Conservation (phyloP, 495 filamentous ascomycete species). For the Cryomyces minteri region DNA sequence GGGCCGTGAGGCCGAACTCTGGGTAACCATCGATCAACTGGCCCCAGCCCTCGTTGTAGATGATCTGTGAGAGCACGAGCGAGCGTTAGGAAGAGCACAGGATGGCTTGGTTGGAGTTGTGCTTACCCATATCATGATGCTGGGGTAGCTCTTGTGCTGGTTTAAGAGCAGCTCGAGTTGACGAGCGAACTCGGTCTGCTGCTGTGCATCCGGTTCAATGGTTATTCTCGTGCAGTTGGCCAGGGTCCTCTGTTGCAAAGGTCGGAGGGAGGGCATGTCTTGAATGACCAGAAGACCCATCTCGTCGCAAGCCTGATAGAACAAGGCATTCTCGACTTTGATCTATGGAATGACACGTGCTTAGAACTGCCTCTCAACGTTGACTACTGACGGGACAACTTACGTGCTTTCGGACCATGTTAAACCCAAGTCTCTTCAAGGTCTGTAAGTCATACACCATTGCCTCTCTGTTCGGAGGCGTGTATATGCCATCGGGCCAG, state of each 20-base stretch:
- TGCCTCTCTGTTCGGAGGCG: conserved; percentile 38
- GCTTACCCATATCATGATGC: conserved; percentile 32
- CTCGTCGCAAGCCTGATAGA: conserved; percentile 47
- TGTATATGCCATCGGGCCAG: conserved; percentile 50
- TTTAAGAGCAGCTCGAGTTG: conserved; percentile 41
- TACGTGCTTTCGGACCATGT: conserved; percentile 51
- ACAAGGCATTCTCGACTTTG: conserved; percentile 47
- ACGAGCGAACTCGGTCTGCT: conserved; percentile 41
- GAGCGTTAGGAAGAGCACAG: background rate
- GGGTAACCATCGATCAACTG: conserved; percentile 31
- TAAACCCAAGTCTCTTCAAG: conserved; percentile 43
- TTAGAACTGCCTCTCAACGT: background rate
- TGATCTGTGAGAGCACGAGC: conserved; percentile 20
- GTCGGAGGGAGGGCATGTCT: conserved; percentile 45
- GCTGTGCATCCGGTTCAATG: conserved; percentile 23
- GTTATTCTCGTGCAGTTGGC: conserved; percentile 8
- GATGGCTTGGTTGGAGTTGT: background rate
- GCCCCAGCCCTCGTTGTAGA: conserved; percentile 61
- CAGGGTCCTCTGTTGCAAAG: conserved; percentile 4
- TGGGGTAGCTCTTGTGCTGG: conserved; percentile 43
- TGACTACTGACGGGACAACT: conserved; percentile 5
- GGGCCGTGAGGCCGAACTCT: conserved; percentile 34
- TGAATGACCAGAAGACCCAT: conserved; percentile 46
- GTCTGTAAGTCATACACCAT: conserved; percentile 46
- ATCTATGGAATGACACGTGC: conserved; percentile 24